A percentile compares a stretch with the other conserved stretches of the same genome.
These are phyloP conservation scores for Oleoguttula mirabilis DNA, from an alignment of 495 filamentous ascomycete genomes.

Conservation along the genomic window DNA sequence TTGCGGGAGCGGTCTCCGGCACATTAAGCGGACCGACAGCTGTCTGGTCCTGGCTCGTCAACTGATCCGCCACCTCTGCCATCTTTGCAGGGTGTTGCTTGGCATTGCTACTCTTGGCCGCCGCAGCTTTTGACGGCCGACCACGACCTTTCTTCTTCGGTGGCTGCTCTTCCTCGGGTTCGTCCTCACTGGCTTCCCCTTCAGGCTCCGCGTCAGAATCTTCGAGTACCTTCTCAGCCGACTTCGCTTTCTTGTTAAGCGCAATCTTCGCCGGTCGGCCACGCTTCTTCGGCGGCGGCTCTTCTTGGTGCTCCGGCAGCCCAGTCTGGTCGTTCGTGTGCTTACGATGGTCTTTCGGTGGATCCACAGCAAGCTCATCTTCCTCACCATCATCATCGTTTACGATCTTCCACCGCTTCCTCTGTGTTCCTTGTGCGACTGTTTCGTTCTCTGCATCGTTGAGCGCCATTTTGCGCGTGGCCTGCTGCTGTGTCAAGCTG, in stretches of 20 bases:
- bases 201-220: background rate
- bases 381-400: conserved; percentile 6
- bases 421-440: background rate
- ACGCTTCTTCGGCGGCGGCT: background rate
- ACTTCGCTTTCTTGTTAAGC: background rate
- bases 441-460: background rate
- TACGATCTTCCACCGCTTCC: background rate
- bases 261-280: background rate
- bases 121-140: conserved; percentile 10
- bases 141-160: conserved; percentile 18
- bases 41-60: background rate
- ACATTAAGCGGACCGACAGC: background rate
- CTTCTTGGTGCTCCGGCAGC: conserved; percentile 3
- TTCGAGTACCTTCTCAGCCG: background rate
- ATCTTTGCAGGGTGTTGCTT: background rate
- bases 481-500: conserved; percentile 15
- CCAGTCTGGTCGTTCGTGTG: background rate
- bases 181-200: background rate
- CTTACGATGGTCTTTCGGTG: background rate
- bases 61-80: background rate
- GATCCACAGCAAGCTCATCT: conserved; percentile 6
- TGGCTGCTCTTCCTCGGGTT: background rate
- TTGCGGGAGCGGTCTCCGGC: too few species aligned
- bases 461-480: conserved; percentile 3
- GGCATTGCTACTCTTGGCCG: background rate